Evolutionary conservation across 2,329 filamentous ascomycete species (phyloP), one percentile per base, ranked within the genome.

Genomic region (Trichoderma semiorbis): DNA sequence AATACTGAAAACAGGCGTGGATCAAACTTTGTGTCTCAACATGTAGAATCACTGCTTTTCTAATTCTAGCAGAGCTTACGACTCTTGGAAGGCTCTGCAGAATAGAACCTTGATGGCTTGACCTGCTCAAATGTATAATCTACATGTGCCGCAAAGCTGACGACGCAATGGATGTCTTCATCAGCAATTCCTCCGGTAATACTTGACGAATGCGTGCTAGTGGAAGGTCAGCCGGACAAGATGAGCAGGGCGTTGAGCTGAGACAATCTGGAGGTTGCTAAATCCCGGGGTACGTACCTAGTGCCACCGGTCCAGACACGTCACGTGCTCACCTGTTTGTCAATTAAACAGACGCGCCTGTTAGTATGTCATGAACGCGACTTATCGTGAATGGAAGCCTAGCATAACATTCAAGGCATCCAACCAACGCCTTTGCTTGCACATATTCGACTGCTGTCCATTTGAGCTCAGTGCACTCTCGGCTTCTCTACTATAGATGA

Each of bases 271-370:
- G 53, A 39, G 32, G 53, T 60, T 34, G 55, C 12, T 21, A 32
- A 28, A 34, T 34, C 34, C 30, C 21, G 36, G 57, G 66, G 57
- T 50, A 69, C 55, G 66, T 69, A 69, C 66, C 66, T 16, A 28
- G 36, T 50, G 61, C 66, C 57, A 10, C 34, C 26, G 14, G 5
- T 5, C 3, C 5, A 36, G 2, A 4, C 7, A n/a, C 14, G 39
- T 71, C 78, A 79, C 78, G 78, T 79, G 78, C 55, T 78, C 74
- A 77, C 78, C 78, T 74, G 78, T 79, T 53, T 69, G 60, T 43
- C 66, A 32, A 65, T 70, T 70, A 72, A 58, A 43, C 66, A 69
- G 60, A 72, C 72, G 72, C 73, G 73, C 68, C 69, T 55, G 26
- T 32, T 34, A 43, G 36, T 16, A 28, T 34, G 66, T n/a, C 43